These are phyloP conservation scores for Cenchrus fungigraminus DNA, from an alignment of 176 grass and related monocot genomes.

Conservation along the genomic window DNA sequence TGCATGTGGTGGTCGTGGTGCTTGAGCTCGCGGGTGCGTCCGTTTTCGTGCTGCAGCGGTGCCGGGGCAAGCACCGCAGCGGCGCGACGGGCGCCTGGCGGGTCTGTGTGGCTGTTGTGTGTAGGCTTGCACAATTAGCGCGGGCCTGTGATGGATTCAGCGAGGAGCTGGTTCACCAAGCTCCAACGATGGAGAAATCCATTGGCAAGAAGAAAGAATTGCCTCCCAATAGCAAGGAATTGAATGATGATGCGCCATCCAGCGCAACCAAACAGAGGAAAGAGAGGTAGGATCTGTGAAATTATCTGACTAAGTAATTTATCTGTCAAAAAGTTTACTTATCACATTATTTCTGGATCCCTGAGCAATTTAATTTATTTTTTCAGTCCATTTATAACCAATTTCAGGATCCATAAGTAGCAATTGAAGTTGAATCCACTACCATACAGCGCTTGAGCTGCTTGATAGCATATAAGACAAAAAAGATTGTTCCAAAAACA, in stretches of 20 bases:
- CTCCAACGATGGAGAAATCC: constrained; percentile 87
- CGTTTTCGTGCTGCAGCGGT: too few species aligned
- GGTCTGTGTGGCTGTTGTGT: neutral
- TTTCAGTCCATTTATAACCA: too few species aligned
- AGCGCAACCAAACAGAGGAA: constrained; percentile 87
- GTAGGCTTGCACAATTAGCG: constrained; percentile 21
- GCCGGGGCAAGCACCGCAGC: too few species aligned
- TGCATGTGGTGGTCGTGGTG: too few species aligned
- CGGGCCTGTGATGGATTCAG: constrained; percentile 65
- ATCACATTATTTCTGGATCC: neutral
- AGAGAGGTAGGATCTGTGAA: constrained; percentile 61
- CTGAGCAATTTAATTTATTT: neutral
- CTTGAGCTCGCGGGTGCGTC: too few species aligned
- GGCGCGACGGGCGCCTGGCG: too few species aligned
- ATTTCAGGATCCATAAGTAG: too few species aligned
- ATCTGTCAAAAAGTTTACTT: too few species aligned
- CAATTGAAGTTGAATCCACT: too few species aligned
- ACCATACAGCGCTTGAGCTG: too few species aligned
- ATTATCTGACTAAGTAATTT: neutral
- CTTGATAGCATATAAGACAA: too few species aligned
- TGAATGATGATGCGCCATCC: constrained; percentile 63
- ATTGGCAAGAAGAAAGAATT: constrained; percentile 76
- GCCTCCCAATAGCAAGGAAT: constrained; percentile 71
- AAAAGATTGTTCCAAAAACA: too few species aligned
- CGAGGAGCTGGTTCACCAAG: constrained; percentile 93